Evolutionary conservation across 2,329 filamentous ascomycete genomes (phyloP), one percentile per base, ranked within the genome.

Genomic region (Cercospora sojina): DNA sequence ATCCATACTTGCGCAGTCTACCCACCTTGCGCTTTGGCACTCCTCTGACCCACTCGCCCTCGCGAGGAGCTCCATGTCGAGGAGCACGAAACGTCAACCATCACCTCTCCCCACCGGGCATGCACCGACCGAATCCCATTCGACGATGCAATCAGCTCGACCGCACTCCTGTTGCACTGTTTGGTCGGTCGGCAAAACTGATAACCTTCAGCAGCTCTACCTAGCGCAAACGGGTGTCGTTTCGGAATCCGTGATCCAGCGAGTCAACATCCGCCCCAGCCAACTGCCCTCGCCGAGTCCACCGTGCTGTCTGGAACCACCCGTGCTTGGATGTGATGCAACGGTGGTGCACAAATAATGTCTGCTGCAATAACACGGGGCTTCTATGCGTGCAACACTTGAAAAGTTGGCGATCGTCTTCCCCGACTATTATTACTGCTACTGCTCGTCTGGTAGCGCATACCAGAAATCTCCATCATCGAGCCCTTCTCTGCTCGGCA

Each of bases 401-500:
- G 20, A 12, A 27, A n/a, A 20, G 20, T 23, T 20, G 47, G 20
- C 13, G n/a, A 25, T 27, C 23, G 31, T 18, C 16, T 18, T 25
- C 16, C 25, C n/a, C n/a, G 8, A 16, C 51, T 31, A 27, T 16
- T 27, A 16, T 25, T 55, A 55, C 49, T n/a, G 27, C 23, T 66
- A 67, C 23, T 67, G 68, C 47, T 71, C 69, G 56, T 74, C 71
- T 31, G 70, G 69, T 75, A 83, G 80, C 49, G 94, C 91, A 80
- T 96, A 98, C 80, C 90, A 97, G 78, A 96, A 99, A 77, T 97
- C 90, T 4, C 47, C 60, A 71, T 96, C 92, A 77, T 97, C 92
- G 71, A 98, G 78, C 0, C 91, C 93, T 73, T 95, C 91, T 62
- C 95, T 84, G 74, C 88, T 91, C 3, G 95, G 94, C 69, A 97